Evolutionary conservation across 2,329 filamentous ascomycete species (phyloP), one percentile per base, ranked within the genome.

Genomic region (Kalaharituber pfeilii): DNA sequence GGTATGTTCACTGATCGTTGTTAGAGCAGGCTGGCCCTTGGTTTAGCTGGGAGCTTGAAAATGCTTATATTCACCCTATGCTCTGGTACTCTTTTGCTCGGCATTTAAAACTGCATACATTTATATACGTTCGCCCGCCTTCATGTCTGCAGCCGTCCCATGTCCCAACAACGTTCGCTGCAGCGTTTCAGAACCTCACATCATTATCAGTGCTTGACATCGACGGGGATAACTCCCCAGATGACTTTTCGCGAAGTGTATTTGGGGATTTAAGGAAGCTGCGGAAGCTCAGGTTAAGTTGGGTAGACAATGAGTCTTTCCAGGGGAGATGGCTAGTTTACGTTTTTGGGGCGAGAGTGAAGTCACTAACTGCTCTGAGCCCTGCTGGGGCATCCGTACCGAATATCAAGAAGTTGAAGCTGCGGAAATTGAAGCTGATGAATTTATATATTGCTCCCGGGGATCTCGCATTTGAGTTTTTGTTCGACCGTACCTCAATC

Each of bases 21-120:
- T n/a, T 51, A 18, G 42, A 24, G 15, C 0, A 30, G 24, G n/a
- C n/a, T 50, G 9, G 11, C 20, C 22, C 18, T 3, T 7, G 15
- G 8, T 36, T 26, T 28, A 28, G 20, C 18, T 58, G 57, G 49
- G 55, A 53, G 56, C 56, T 49, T 20, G 24, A 50, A 8, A 52
- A 54, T 42, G 45, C 33, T 7, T 52, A 58, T 50, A 44, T 59
- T 7, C 57, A 59, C 39, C 57, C 57, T n/a, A 42, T 59, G 47
- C 49, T 59, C 20, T 56, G 56, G 49, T 47, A 49, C 13, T 53
- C 56, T n/a, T 51, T 59, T 4, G 27, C 47, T n/a, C 51, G 54
- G 5, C 56, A 56, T 39, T 49, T 33, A 9, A 45, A 24, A 9
- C 22, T 58, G 44, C 53, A 51, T 36, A 24, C 24, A 15, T 22